Evolutionary conservation across 192 early-diverging fungal genomes (phyloP), one percentile per base, ranked within the genome.

Genomic region (Mortierella claussenii): DNA sequence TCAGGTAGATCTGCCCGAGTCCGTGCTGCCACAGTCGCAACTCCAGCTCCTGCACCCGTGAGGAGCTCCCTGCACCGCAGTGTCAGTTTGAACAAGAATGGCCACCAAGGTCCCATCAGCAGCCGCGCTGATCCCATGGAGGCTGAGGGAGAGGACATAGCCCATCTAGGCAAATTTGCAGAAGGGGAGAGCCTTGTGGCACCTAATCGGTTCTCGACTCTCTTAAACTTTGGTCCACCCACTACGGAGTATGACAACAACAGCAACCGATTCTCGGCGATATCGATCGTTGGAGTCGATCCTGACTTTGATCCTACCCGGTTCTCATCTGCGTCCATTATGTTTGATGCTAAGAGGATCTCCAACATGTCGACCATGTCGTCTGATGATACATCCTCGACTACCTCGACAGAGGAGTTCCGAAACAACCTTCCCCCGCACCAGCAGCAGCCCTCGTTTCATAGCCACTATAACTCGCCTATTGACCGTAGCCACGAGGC

Each of bases 331-430:
- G 45, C 63, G 9, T 76, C 73, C 18, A 30, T 66, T 21, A 62
- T 76, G 58, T 76, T 76, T 67, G 73, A 76, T 54, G 73, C 73
- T 26, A 76, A 67, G 57, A 52, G 59, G 24, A 30, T 60, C 31
- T 75, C 70, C 13, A 58, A 55, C 24, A 18, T 61, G 18, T 76
- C 73, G 18, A 52, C n/a, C 0, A 33, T 42, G 7, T 66, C 63
- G 4, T 64, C 61, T 4, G 71, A 75, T 2, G 70, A 75, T 2
- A 42, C 60, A 3, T 18, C 61, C 17, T 71, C 69, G 18, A 59
- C 42, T 9, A 58, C 21, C 21, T 74, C 70, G 9, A 45, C 60
- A 12, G 71, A 76, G 24, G 73, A 76, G 23, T 61, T 76, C 40
- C 47, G 60, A 8, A 48, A 57, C 32, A 47, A 50, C 26, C 8